These are phyloP conservation scores for Sporothrix luriei DNA, from an alignment of 2,329 filamentous ascomycete species.

Conservation along the genomic window DNA sequence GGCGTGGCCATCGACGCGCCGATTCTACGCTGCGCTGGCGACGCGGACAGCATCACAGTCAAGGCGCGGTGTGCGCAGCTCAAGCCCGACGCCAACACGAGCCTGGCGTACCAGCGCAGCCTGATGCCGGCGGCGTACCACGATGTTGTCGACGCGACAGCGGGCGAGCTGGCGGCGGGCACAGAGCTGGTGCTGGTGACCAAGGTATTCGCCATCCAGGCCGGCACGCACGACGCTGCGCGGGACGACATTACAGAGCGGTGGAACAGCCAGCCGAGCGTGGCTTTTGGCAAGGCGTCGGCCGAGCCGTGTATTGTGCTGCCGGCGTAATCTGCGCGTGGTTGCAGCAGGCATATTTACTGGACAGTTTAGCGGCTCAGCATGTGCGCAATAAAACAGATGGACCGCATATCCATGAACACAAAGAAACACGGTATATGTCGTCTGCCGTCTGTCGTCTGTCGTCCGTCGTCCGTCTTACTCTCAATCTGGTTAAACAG, in stretches of 20 bases:
- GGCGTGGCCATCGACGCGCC: slow-evolving; percentile 9
- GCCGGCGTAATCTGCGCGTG: neutral
- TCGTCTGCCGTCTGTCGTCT: too few species aligned
- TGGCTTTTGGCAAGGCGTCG: neutral
- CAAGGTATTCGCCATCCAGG: slow-evolving; percentile 14
- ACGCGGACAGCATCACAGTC: neutral
- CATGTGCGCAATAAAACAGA: too few species aligned
- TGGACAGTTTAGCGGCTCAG: too few species aligned
- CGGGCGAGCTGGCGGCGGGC: slow-evolving; percentile 19
- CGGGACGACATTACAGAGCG: slow-evolving; percentile 2
- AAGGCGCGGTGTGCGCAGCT: slow-evolving; percentile 30
- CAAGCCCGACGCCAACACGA: slow-evolving; percentile 43
- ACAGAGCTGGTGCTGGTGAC: slow-evolving; percentile 15
- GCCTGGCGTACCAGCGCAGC: slow-evolving; percentile 39
- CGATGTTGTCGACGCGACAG: neutral
- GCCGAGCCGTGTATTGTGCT: neutral
- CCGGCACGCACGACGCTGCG: neutral
- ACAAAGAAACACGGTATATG: too few species aligned
- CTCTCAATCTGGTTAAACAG: too few species aligned
- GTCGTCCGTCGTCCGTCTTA: too few species aligned
- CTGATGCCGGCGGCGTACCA: slow-evolving; percentile 37
- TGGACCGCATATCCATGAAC: too few species aligned
- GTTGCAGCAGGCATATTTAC: too few species aligned
- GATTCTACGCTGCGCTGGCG: neutral
- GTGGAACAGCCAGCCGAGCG: slow-evolving; percentile 10